A percentile compares a stretch with the other conserved stretches of the same genome.
These are phyloP conservation scores for Citrus reticulata DNA, from an alignment of 345 rosid species.

Conservation along the genomic window DNA sequence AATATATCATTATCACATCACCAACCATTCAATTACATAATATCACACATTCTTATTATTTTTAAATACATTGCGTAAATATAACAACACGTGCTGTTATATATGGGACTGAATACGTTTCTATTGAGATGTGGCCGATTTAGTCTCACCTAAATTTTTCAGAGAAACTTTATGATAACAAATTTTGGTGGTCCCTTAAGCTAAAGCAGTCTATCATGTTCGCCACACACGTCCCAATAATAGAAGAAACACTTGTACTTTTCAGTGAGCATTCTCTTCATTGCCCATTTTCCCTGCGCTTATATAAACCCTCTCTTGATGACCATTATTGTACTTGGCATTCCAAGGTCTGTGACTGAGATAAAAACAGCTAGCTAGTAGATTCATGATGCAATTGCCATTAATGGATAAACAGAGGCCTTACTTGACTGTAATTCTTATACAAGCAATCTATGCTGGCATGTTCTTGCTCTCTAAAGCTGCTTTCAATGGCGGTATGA, in stretches of 20 bases:
- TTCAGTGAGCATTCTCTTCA: background rate
- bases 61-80: background rate
- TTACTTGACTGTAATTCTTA: constrained; percentile 42
- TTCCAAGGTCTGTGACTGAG: background rate
- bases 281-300: background rate
- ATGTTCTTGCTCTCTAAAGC: constrained; percentile 96
- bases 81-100: background rate
- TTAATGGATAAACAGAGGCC: constrained; percentile 55
- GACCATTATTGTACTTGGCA: constrained; percentile 2
- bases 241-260: background rate
- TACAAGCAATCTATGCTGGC: constrained; percentile 72
- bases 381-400: background rate
- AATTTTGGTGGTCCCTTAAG: constrained; percentile 13
- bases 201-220: constrained; percentile 3
- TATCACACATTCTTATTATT: background rate
- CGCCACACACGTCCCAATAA: constrained; percentile 27
- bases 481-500: constrained; percentile 82
- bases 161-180: background rate
- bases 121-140: background rate
- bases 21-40: background rate
- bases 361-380: background rate
- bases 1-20: background rate
- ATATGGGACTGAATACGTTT: no score
- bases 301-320: background rate
- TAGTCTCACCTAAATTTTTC: background rate